Conservation (phyloP, 805 yeast genomes). For the Maudiozyma turicensis region DNA sequence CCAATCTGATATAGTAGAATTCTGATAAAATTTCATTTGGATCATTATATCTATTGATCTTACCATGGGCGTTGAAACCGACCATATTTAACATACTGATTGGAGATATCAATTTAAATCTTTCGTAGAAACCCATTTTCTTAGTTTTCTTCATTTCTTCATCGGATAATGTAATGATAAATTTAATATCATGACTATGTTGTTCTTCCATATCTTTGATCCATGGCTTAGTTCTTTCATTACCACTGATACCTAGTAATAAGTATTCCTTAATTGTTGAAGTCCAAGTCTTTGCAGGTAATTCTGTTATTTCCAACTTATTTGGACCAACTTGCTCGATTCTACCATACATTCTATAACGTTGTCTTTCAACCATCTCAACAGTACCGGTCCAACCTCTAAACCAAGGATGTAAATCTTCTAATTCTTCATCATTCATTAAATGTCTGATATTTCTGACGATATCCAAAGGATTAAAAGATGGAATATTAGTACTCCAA, state of each 20-base stretch:
- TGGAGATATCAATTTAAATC: slow-evolving; percentile 66
- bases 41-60: slow-evolving; percentile 70
- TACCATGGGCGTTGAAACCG: slow-evolving; percentile 84
- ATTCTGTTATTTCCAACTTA: slow-evolving; percentile 80
- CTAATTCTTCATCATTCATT: slow-evolving; percentile 62
- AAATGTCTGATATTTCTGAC: slow-evolving; percentile 62
- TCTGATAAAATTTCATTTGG: slow-evolving; percentile 74
- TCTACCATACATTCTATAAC: slow-evolving; percentile 66
- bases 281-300: slow-evolving; percentile 92
- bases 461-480: slow-evolving; percentile 78
- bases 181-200: slow-evolving; percentile 73
- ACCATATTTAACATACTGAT: slow-evolving; percentile 82
- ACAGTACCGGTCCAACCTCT: slow-evolving; percentile 89
- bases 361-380: slow-evolving; percentile 53
- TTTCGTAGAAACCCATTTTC: slow-evolving; percentile 67
- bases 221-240: slow-evolving; percentile 70
- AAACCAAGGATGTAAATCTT: slow-evolving; percentile 84
- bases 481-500: slow-evolving; percentile 92
- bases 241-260: slow-evolving; percentile 62
- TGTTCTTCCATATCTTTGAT: slow-evolving; percentile 93
- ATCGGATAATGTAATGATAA: slow-evolving; percentile 60
- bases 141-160: slow-evolving; percentile 79
- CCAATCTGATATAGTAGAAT: slow-evolving; percentile 77
- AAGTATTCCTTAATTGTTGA: slow-evolving; percentile 79
- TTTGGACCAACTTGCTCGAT: slow-evolving; percentile 73